Conservation (phyloP, 257 asterid species). For the Petrea volubilis region DNA sequence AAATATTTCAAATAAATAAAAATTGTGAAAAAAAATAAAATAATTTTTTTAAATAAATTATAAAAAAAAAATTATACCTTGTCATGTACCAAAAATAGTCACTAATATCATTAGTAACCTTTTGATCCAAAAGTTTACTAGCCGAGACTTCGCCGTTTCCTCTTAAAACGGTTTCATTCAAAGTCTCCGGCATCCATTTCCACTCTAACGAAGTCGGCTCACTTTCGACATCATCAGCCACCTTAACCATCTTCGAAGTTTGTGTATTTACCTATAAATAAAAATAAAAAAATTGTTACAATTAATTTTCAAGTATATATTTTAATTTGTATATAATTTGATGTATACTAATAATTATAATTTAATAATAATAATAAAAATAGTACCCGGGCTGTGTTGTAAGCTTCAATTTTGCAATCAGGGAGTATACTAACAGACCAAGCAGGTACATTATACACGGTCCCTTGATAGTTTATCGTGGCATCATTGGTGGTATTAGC, state of each 20-base stretch:
- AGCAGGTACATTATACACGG: conserved; percentile 45
- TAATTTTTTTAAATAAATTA: not conserved
- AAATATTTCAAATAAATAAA: not conserved
- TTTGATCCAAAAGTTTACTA: conserved; percentile 46
- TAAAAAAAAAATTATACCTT: conserved; percentile 27
- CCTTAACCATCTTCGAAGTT: conserved; percentile 42
- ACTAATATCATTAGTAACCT: conserved; percentile 41
- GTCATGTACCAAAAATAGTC: conserved; percentile 81
- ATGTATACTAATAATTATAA: not conserved
- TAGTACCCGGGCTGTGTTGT: conserved; percentile 58
- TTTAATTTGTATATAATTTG: too few species aligned
- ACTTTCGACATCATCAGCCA: conserved; percentile 26
- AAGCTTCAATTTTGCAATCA: conserved; percentile 51
- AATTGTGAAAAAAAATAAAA: not conserved
- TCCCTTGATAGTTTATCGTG: conserved; percentile 36
- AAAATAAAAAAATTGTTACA: not conserved
- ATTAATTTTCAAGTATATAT: not conserved
- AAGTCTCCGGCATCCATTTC: conserved; percentile 49
- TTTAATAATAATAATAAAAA: not conserved
- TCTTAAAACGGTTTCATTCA: conserved; percentile 23
- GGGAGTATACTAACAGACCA: conserved; percentile 72
- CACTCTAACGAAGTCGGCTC: conserved; percentile 44
- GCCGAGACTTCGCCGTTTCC: conserved; percentile 44
- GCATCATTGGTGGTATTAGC: conserved; percentile 41
- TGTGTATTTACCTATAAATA: conserved; percentile 51